phyloP scores from a whole-genome alignment of 2,329 filamentous ascomycete species.

The Pyricularia sp. region DNA sequence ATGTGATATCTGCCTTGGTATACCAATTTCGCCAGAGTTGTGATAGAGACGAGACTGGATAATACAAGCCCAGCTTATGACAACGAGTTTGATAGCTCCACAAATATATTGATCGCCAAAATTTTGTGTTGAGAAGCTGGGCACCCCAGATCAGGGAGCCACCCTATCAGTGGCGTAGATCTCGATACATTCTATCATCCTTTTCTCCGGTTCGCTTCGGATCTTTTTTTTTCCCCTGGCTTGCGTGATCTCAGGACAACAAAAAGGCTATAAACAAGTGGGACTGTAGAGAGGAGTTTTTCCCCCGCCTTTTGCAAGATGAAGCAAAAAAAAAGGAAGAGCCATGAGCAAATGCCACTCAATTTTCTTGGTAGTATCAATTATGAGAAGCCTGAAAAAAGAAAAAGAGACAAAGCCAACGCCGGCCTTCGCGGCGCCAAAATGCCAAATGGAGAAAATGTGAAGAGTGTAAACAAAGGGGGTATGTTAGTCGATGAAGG shows the following conservation, averaged over 20 bases:
- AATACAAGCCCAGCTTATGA: too few species aligned
- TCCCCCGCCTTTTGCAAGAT: neutral
- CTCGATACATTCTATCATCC: neutral
- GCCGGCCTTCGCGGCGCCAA: neutral
- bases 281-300: neutral
- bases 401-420: neutral
- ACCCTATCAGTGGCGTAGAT: neutral
- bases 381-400: neutral
- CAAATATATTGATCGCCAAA: neutral
- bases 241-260: neutral
- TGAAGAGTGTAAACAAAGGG: neutral
- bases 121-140: neutral
- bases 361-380: neutral
- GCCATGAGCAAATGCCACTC: neutral
- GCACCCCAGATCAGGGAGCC: neutral
- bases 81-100: neutral
- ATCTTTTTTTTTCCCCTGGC: neutral
- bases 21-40: too few species aligned
- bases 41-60: too few species aligned
- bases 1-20: too few species aligned
- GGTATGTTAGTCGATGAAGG: neutral
- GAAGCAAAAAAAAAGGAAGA: neutral
- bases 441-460: neutral
- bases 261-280: neutral
- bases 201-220: neutral